Conservation (phyloP, 495 filamentous ascomycete species). For the Hyaloscypha bicolor region DNA sequence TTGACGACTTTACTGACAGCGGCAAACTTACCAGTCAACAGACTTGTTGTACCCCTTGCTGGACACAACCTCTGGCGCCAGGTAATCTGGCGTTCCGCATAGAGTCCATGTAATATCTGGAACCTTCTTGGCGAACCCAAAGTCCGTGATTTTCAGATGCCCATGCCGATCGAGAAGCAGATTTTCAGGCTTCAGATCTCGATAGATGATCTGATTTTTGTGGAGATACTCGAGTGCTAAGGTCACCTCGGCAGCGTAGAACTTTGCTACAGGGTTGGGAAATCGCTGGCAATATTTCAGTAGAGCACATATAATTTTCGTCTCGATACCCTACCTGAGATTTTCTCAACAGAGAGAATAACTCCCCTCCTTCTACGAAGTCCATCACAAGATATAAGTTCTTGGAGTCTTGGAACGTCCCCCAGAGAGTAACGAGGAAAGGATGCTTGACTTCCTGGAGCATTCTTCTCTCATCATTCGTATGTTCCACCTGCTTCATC, state of each 20-base stretch:
- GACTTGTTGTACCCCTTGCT: constrained; percentile 99
- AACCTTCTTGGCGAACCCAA: constrained; percentile 97
- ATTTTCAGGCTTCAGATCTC: constrained; percentile 97
- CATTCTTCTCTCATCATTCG: constrained; percentile 96
- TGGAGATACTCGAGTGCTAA: constrained; percentile 97
- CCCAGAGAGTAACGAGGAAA: constrained; percentile 97
- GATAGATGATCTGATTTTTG: constrained; percentile 91
- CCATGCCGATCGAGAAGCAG: constrained; percentile 93
- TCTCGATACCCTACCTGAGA: constrained; percentile 72
- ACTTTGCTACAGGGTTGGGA: constrained; percentile 97
- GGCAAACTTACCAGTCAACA: constrained; percentile 83
- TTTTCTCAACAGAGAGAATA: constrained; percentile 93
- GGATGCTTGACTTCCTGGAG: constrained; percentile 93
- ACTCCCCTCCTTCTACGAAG: constrained; percentile 98
- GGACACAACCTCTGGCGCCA: constrained; percentile 94
- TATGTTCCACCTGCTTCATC: constrained; percentile 99
- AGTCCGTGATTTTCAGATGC: constrained; percentile 98
- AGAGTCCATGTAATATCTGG: constrained; percentile 99
- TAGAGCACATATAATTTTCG: neutral
- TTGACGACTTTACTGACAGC: neutral
- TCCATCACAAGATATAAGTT: constrained; percentile 99
- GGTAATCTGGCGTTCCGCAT: constrained; percentile 97
- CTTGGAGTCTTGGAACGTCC: constrained; percentile 92
- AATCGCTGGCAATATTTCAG: constrained; percentile 70
- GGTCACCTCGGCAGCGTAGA: constrained; percentile 97